Evolutionary conservation across 1,284 basidiomycete genomes (phyloP).

Genomic region (Sanguinoderma infundibulare): DNA sequence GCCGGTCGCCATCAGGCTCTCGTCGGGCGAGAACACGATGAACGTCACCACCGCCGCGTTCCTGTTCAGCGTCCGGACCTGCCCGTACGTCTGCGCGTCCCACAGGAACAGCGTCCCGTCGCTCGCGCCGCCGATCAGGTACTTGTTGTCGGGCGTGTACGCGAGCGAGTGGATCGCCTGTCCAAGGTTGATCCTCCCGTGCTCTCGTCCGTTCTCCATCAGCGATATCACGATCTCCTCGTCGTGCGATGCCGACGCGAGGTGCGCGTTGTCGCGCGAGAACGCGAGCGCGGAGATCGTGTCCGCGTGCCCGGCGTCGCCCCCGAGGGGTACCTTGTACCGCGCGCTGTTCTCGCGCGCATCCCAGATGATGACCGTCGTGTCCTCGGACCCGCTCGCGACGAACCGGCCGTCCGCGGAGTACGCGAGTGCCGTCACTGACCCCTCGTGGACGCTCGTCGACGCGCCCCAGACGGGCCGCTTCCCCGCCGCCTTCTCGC

Average conservation of each 20-base stretch:
- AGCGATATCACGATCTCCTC: slow-evolving; percentile 14
- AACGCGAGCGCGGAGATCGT: slow-evolving; percentile 26
- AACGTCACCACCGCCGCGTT: slow-evolving; percentile 24
- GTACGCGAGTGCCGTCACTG: slow-evolving; percentile 24
- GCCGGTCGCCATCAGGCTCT: slow-evolving; percentile 23
- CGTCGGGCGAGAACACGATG: slow-evolving; percentile 30
- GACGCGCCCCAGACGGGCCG: neutral
- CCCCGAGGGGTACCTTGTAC: neutral
- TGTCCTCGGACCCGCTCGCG: slow-evolving; percentile 30
- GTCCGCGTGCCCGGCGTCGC: slow-evolving; percentile 11
- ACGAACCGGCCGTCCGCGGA: slow-evolving; percentile 25
- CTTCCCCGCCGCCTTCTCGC: neutral
- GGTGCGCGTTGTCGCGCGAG: slow-evolving; percentile 22
- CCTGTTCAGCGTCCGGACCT: slow-evolving; percentile 1
- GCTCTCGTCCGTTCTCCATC: neutral
- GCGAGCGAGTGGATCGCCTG: slow-evolving; percentile 23
- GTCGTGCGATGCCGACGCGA: slow-evolving; percentile 25
- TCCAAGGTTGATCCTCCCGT: slow-evolving; percentile 3
- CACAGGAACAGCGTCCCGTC: slow-evolving; percentile 30
- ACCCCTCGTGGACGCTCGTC: slow-evolving; percentile 4
- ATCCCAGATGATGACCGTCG: slow-evolving; percentile 30
- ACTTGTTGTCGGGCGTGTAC: slow-evolving; percentile 29
- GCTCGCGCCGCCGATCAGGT: slow-evolving; percentile 28
- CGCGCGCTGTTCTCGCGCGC: slow-evolving; percentile 1
- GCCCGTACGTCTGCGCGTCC: slow-evolving; percentile 19